Percentiles rank a stretch among this genome's conserved stretches.
Conservation (phyloP, 305 asterid species). For the Fraxinus nigra region DNA sequence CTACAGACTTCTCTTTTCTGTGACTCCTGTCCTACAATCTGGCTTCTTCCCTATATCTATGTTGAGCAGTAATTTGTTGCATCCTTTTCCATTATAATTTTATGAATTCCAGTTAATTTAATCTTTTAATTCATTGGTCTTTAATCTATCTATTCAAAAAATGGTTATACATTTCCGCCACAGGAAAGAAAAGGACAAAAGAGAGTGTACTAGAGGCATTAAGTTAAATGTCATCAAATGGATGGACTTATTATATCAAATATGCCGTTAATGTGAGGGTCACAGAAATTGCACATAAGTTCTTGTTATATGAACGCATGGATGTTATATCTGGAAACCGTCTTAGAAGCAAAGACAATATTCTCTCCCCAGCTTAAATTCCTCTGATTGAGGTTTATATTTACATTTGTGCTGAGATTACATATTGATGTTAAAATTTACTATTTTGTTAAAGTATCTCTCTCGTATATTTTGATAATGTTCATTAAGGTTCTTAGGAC, state of each 20-base stretch:
- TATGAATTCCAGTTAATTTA: not conserved
- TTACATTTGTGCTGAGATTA: not conserved
- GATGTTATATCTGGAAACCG: not conserved
- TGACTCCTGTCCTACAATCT: not conserved
- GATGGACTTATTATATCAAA: not conserved
- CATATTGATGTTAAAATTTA: not conserved
- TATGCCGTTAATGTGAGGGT: not conserved
- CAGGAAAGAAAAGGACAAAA: not conserved
- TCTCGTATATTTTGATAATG: not conserved
- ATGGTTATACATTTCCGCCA: not conserved
- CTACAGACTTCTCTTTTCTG: not conserved
- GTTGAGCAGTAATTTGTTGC: not conserved
- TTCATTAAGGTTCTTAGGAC: not conserved
- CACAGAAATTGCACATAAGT: not conserved
- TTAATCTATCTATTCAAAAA: not conserved
- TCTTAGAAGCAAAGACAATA: not conserved
- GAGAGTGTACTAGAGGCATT: not conserved
- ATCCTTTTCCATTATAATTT: not conserved
- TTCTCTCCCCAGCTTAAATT: not conserved
- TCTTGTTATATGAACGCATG: not conserved
- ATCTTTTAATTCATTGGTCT: not conserved
- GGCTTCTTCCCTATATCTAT: not conserved
- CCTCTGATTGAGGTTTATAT: not conserved
- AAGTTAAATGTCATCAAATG: not conserved
- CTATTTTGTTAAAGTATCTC: not conserved